Evolutionary conservation across 352 stramenopile species (phyloP).

Genomic region (Phytophthora capsici): DNA sequence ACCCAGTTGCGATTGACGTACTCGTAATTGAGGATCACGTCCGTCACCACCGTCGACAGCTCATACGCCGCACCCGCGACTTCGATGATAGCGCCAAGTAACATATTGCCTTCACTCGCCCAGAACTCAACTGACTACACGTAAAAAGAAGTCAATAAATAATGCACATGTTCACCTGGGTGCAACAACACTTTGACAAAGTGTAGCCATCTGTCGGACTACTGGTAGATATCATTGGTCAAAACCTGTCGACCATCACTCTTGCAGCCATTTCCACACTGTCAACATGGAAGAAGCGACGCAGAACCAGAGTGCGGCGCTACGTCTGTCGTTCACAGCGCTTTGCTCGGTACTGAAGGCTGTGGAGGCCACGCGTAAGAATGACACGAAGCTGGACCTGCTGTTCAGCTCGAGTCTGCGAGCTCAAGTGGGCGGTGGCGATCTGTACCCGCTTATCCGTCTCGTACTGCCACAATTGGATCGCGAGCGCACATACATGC

Average conservation of each 20-base stretch:
- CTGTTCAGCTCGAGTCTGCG: constrained; percentile 78
- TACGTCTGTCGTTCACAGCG: constrained; percentile 67
- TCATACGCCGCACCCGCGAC: constrained; percentile 59
- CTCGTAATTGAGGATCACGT: constrained; percentile 77
- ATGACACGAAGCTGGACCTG: constrained; percentile 75
- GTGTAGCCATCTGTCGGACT: not conserved
- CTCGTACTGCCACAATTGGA: constrained; percentile 83
- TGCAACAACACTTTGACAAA: not conserved
- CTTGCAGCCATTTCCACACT: not conserved
- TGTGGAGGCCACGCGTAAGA: constrained; percentile 75
- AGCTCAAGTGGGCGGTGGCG: constrained; percentile 51
- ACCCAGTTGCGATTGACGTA: constrained; percentile 75
- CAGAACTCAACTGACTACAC: not conserved
- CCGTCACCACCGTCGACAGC: constrained; percentile 71
- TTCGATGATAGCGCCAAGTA: constrained; percentile 45
- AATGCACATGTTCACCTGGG: not conserved
- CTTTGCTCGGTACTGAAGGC: constrained; percentile 78
- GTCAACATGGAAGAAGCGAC: constrained; percentile 2
- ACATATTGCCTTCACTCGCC: not conserved
- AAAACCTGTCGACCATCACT: constrained; percentile 22
- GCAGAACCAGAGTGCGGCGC: constrained; percentile 31
- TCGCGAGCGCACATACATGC: constrained; percentile 86
- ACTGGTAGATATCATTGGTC: constrained; percentile 3
- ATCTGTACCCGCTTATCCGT: constrained; percentile 79
- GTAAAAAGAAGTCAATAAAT: constrained; percentile 4